phyloP scores from a whole-genome alignment of 2,329 filamentous ascomycete species.

The Sporothrix curviconia region DNA sequence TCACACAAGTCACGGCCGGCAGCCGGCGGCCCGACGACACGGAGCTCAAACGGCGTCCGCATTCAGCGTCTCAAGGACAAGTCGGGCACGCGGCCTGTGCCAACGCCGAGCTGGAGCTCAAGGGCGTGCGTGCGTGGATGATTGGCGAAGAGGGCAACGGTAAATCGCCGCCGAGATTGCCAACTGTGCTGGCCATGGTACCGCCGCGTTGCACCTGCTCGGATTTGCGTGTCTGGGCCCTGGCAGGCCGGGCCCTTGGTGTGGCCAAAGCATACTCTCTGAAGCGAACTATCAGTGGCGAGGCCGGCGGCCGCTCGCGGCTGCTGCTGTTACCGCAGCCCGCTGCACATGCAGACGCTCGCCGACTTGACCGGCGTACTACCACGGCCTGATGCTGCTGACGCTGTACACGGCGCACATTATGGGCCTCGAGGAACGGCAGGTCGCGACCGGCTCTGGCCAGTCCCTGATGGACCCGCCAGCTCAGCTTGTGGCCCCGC shows the following conservation, averaged over 20 bases:
- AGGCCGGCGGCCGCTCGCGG: conserved; percentile 37
- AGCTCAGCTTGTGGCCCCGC: conserved; percentile 29
- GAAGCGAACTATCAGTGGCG: conserved; percentile 46
- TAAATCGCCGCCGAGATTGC: conserved; percentile 61
- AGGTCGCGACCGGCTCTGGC: conserved; percentile 20
- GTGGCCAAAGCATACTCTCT: conserved; percentile 52
- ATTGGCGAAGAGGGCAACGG: conserved; percentile 61
- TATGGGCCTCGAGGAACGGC: conserved; percentile 44
- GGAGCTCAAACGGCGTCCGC: conserved; percentile 58
- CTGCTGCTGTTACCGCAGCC: conserved; percentile 44
- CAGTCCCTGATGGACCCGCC: conserved; percentile 30
- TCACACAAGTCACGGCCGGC: conserved; percentile 25
- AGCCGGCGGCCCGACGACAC: conserved; percentile 24
- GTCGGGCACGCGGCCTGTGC: conserved; percentile 61
- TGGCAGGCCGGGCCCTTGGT: conserved; percentile 49
- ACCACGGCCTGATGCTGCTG: conserved; percentile 51
- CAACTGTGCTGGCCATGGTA: conserved; percentile 61
- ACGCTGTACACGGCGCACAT: conserved; percentile 47
- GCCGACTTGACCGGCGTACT: conserved; percentile 49
- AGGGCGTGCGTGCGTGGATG: conserved; percentile 57
- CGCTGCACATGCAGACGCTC: conserved; percentile 52
- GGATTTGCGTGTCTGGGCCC: conserved; percentile 46
- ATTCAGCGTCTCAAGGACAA: conserved; percentile 69
- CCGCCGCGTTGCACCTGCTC: conserved; percentile 52
- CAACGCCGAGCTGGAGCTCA: conserved; percentile 64